These are phyloP conservation scores for Lobosporangium transversale DNA, from an alignment of 192 early-diverging fungal species.

Conservation along the genomic window DNA sequence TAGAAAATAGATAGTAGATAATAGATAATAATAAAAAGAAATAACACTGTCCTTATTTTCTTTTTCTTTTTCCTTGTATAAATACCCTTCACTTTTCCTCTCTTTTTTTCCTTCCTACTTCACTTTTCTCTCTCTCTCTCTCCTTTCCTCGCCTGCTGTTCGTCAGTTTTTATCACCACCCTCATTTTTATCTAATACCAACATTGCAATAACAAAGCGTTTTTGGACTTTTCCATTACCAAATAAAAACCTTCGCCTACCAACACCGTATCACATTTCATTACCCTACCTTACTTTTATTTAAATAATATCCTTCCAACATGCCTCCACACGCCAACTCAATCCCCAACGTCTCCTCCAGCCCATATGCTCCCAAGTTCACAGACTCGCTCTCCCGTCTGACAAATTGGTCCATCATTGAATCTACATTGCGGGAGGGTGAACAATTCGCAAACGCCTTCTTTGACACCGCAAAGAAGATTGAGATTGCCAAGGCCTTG, in stretches of 20 bases:
- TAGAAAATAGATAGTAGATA: no score
- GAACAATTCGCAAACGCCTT: conserved; percentile 99
- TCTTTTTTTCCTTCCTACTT: conserved; percentile 6
- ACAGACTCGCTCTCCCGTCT: conserved; percentile 84
- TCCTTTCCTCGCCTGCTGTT: no score
- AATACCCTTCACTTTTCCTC: conserved; percentile 3
- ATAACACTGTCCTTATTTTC: conserved; percentile 6
- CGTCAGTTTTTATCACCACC: no score
- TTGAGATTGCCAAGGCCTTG: conserved; percentile 98
- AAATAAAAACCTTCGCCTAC: no score
- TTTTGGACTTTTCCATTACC: no score
- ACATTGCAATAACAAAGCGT: no score
- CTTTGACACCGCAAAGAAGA: conserved; percentile 97
- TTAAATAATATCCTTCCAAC: no score
- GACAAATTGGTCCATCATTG: conserved; percentile 94
- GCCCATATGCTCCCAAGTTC: conserved; percentile 63
- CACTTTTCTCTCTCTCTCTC: neutral
- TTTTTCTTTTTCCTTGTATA: neutral
- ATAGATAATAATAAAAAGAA: neutral
- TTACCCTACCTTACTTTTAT: no score
- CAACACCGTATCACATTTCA: no score
- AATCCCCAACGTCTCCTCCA: conserved; percentile 40
- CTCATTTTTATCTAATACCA: no score
- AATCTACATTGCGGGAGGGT: conserved; percentile 95
- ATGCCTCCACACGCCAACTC: conserved; percentile 52